Conservation (phyloP, 1,284 basidiomycete genomes). For the Flammula alnicola region DNA sequence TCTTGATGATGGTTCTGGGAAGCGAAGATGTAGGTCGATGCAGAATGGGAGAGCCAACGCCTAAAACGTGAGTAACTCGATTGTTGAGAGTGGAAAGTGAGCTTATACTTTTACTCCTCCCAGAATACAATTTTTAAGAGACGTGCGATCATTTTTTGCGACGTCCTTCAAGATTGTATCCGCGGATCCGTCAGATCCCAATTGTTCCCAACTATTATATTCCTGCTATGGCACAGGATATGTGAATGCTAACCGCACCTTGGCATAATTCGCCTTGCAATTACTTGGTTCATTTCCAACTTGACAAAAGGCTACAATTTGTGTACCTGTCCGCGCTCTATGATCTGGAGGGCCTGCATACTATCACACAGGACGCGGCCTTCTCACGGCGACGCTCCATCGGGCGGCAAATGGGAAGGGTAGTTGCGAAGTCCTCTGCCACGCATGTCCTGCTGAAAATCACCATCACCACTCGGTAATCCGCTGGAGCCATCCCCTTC, state of each 20-base stretch:
- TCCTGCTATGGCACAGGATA: constrained; percentile 84
- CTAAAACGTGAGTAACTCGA: constrained; percentile 69
- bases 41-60: constrained; percentile 82
- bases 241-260: constrained; percentile 73
- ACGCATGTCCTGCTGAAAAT: too few species aligned
- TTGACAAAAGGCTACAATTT: neutral
- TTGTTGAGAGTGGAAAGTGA: constrained; percentile 13
- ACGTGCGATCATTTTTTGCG: constrained; percentile 84
- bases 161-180: constrained; percentile 62
- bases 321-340: too few species aligned
- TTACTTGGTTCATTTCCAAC: neutral
- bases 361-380: too few species aligned
- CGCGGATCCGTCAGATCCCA: constrained; percentile 51
- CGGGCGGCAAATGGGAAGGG: too few species aligned
- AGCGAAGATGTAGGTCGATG: constrained; percentile 95
- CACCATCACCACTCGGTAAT: too few species aligned
- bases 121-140: constrained; percentile 90
- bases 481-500: too few species aligned
- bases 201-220: constrained; percentile 63
- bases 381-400: too few species aligned
- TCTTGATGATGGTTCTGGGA: constrained; percentile 92
- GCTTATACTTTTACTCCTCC: neutral
- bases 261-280: constrained; percentile 50
- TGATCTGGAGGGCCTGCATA: too few species aligned
- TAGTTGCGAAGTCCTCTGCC: too few species aligned